These are phyloP conservation scores for Pseudonitzschia pungens DNA, from an alignment of 108 stramenopile species.

Conservation along the genomic window DNA sequence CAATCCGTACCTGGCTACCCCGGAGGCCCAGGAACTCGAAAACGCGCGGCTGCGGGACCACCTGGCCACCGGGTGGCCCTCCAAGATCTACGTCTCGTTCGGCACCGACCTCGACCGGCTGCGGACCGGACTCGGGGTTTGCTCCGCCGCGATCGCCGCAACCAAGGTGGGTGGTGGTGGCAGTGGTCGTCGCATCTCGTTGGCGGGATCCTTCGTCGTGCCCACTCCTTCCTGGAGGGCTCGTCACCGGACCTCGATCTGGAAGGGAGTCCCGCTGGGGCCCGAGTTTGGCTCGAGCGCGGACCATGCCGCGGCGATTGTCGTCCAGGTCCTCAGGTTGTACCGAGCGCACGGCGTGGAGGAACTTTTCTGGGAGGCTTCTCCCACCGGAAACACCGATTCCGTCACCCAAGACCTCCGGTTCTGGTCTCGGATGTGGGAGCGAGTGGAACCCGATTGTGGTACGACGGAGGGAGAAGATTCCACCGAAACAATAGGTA, in stretches of 20 bases:
- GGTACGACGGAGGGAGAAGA: too few species aligned
- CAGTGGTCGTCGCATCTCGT: not conserved
- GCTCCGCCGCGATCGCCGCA: not conserved
- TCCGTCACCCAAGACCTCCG: not conserved
- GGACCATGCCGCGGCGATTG: slow-evolving; percentile 14
- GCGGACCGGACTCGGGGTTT: slow-evolving; percentile 14
- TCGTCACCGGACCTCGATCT: slow-evolving; percentile 51
- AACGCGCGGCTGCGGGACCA: slow-evolving; percentile 24
- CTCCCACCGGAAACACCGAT: not conserved
- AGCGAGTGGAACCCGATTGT: not conserved
- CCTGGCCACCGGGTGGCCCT: slow-evolving; percentile 14
- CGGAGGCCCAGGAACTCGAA: slow-evolving; percentile 22
- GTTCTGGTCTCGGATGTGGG: not conserved
- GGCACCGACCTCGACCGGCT: slow-evolving; percentile 35
- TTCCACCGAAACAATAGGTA: too few species aligned
- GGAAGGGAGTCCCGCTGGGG: slow-evolving; percentile 45
- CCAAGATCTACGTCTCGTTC: slow-evolving; percentile 44
- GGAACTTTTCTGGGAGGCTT: slow-evolving; percentile 41
- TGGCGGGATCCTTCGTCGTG: slow-evolving; percentile 40
- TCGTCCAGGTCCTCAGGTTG: slow-evolving; percentile 37
- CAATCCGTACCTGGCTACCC: slow-evolving; percentile 41
- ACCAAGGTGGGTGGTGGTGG: not conserved
- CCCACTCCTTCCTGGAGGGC: slow-evolving; percentile 43
- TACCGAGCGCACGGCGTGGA: slow-evolving; percentile 22
- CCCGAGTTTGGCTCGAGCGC: slow-evolving; percentile 27